Conservation (phyloP, 495 filamentous ascomycete genomes). For the Neurospora tetrasperma region DNA sequence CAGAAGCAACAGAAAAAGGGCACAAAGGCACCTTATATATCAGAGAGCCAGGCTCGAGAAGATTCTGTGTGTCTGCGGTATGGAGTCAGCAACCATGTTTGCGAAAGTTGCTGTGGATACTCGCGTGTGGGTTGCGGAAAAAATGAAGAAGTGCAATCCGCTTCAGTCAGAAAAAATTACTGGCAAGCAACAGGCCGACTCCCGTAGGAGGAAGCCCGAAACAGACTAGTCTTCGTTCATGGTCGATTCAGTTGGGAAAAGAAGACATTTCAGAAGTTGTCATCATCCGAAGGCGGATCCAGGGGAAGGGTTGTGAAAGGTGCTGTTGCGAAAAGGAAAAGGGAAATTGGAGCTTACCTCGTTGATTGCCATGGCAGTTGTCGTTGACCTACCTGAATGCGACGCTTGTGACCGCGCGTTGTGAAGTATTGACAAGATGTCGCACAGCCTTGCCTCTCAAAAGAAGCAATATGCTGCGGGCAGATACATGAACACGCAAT, state of each 20-base stretch:
- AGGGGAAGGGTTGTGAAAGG: neutral
- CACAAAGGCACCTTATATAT: neutral
- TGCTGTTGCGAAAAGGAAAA: neutral
- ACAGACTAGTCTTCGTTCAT: conserved; percentile 68
- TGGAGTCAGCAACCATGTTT: neutral
- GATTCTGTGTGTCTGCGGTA: neutral
- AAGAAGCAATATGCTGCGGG: neutral
- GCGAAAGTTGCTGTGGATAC: conserved; percentile 1
- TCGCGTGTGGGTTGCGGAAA: conserved; percentile 4
- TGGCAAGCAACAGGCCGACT: conserved; percentile 92
- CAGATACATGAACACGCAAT: neutral
- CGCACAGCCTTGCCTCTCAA: neutral
- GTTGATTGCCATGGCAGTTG: neutral
- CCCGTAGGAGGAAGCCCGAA: conserved; percentile 55
- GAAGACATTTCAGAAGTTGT: conserved; percentile 72
- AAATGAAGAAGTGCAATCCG: conserved; percentile 5
- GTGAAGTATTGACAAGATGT: neutral
- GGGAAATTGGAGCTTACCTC: conserved; percentile 15
- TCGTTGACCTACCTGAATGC: conserved; percentile 1
- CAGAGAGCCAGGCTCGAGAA: neutral
- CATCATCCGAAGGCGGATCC: conserved; percentile 55
- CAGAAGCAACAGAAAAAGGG: neutral
- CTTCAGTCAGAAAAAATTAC: conserved; percentile 75
- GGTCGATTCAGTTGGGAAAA: conserved; percentile 91
- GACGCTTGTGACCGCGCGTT: neutral